Evolutionary conservation across 129 eudicot genomes (phyloP).

Genomic region (Centaurea solstitialis): DNA sequence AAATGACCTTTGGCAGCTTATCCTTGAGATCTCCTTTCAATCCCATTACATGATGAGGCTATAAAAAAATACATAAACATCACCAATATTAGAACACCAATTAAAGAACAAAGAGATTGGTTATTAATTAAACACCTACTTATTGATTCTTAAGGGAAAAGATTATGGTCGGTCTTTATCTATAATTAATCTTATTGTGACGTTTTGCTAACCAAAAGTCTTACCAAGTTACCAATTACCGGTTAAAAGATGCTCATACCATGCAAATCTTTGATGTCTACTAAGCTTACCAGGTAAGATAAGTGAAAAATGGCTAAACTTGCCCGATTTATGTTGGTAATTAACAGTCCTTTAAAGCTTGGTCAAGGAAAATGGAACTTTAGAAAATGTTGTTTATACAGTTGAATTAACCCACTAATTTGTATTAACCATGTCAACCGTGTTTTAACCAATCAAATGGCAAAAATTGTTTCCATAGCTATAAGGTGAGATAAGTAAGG

Average conservation of each 20-base stretch:
- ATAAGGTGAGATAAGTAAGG: no score
- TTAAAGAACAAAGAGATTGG: no score
- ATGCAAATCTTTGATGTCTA: no score
- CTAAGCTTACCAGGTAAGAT: not conserved
- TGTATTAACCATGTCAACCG: no score
- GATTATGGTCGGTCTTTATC: not conserved
- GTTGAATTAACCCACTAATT: no score
- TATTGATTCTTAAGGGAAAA: not conserved
- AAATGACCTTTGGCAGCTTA: constrained; percentile 37
- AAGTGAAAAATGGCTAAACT: not conserved
- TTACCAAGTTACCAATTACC: not conserved
- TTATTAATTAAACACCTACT: no score
- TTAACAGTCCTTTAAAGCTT: not conserved
- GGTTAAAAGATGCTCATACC: no score
- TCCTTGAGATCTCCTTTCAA: constrained; percentile 51
- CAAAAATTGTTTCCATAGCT: no score
- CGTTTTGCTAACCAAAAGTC: not conserved
- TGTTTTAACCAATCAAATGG: no score
- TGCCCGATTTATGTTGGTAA: not conserved
- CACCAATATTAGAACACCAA: not conserved
- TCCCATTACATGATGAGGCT: constrained; percentile 33
- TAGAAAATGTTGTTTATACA: no score
- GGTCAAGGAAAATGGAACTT: no score
- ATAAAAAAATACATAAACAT: not conserved
- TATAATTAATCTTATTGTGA: not conserved